A percentile compares a stretch with the other conserved stretches of the same genome.
Conservation (phyloP, 192 early-diverging fungal species). For the Gaertneriomyces sp. region DNA sequence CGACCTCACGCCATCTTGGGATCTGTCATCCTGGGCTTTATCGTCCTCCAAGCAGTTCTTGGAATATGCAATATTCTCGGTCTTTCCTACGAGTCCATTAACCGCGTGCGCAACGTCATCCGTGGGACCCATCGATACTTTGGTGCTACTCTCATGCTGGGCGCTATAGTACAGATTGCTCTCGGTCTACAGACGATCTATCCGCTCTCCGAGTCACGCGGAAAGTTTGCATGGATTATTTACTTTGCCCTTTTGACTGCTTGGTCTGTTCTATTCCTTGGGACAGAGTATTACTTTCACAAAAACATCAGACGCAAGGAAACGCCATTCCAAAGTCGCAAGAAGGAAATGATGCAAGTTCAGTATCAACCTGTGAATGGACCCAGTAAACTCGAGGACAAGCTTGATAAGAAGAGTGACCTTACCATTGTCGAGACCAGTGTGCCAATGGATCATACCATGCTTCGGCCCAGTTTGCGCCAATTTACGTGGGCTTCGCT, state of each 20-base stretch:
- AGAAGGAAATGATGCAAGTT: conserved; percentile 1
- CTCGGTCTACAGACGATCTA: conserved; percentile 40
- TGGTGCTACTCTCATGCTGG: conserved; percentile 23
- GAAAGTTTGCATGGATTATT: conserved; percentile 28
- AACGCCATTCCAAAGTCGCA: not conserved
- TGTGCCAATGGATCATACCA: conserved; percentile 7
- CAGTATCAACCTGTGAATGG: not conserved
- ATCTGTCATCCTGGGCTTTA: conserved; percentile 21
- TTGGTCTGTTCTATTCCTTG: conserved; percentile 29
- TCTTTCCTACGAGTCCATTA: conserved; percentile 25
- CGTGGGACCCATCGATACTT: conserved; percentile 18
- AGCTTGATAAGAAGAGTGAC: not conserved
- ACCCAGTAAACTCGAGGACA: not conserved
- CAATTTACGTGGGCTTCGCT: conserved; percentile 38
- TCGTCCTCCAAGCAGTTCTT: conserved; percentile 34
- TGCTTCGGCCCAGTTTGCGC: conserved; percentile 7
- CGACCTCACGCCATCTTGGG: conserved; percentile 41
- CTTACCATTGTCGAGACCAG: conserved; percentile 9
- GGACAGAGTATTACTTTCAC: conserved; percentile 15
- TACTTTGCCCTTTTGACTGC: conserved; percentile 29
- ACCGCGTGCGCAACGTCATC: conserved; percentile 18
- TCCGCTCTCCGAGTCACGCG: conserved; percentile 33
- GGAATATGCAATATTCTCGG: conserved; percentile 35
- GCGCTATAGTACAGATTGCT: conserved; percentile 29
- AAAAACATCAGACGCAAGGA: not conserved